Base-by-base conservation (phyloP, 2,329 filamentous ascomycete species). In the Calonectria hawksworthii region DNA sequence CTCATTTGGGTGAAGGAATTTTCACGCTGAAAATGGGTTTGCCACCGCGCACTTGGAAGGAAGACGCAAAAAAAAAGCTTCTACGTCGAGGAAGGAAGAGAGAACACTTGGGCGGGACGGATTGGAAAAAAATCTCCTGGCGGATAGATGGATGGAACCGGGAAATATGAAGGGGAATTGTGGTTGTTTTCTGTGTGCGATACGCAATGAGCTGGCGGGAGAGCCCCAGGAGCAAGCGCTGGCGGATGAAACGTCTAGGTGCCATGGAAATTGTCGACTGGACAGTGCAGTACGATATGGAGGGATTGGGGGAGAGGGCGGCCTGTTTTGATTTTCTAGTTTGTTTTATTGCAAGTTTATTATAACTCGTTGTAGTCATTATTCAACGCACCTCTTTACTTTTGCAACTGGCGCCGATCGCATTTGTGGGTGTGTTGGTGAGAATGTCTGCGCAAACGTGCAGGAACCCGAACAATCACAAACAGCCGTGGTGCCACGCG, bases 81-180 rank as follows among this genome's bases (percentile, higher is more conserved):
- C 36, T 75, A 54, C 61, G 26, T 56, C 71, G 68, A 67, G 64
- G 32, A 72, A 16, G 44, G 65, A 63, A 54, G 56, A 74, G 68
- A 72, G 65, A 47, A 52, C 23, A 69, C 51, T 68, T 72, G 56
- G 70, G 76, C 73, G 72, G 61, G 75, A 68, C 61, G 74, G 64
- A 61, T 76, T 81, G 79, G 80, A 79, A 81, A 68, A 69, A 81
- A 80, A 81, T 79, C 73, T 81, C 79, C 74, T 75, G 74, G 67
- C 70, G 75, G 77, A 75, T 80, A 81, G 79, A 74, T 77, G 78
- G 74, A 73, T 41, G 76, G 73, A 59, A 74, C 69, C 78, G 68
- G 76, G 75, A 73, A 73, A 72, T 74, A 70, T 38, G 79, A 73
- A 73, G 70, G 32, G 68, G 74, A 64, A 73, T 75, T 68, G 70